Evolutionary conservation across 2,329 filamentous ascomycete species (phyloP), one percentile per base, ranked within the genome.

Genomic region (Ophiocordyceps robertsii): DNA sequence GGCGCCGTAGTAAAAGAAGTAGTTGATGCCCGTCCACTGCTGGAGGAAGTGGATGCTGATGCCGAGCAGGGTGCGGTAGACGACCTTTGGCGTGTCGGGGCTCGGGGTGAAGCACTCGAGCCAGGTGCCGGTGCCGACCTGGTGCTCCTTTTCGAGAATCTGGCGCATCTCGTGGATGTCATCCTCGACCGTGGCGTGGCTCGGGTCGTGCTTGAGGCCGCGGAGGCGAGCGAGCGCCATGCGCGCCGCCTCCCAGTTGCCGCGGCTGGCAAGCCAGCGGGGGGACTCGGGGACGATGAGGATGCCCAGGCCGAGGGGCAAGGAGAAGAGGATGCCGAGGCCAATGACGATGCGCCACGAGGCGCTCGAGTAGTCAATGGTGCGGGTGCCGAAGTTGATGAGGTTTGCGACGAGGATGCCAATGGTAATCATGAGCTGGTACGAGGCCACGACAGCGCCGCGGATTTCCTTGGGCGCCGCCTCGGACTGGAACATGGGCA

Each of bases 401-500:
- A 69, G 61, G 49, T 73, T 72, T 42, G 71, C 65, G 17, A 71
- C 56, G 42, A 77, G 73, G 48, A 85, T 83, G 30, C 82, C 82
- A 27, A 84, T 65, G 1, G 80, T 85, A 56, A 85, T 82, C 63
- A 84, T 78, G 14, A 85, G 72, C 60, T 85, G 82, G 59, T 84
- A 85, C n/a, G 73, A 77, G 5, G 72, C 69, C n/a, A 82, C 73
- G 37, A 82, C 71, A 30, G 74, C 71, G 50, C 77, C 78, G 49
- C 78, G 74, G 46, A 82, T 78, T 51, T 76, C 68, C 16, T 69
- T 67, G 4, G 79, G 79, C 2, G 74, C 69, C 41, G 69, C 76
- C 54, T 83, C 79, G 35, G 73, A 73, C 58, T 82, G 77, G 58
- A 77, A 82, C 68, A 82, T 77, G 44, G 79, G 78, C 2, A 82